Evolutionary conservation across 768 basidiomycete genomes (phyloP).

Genomic region (Punctularia strigosozonata): DNA sequence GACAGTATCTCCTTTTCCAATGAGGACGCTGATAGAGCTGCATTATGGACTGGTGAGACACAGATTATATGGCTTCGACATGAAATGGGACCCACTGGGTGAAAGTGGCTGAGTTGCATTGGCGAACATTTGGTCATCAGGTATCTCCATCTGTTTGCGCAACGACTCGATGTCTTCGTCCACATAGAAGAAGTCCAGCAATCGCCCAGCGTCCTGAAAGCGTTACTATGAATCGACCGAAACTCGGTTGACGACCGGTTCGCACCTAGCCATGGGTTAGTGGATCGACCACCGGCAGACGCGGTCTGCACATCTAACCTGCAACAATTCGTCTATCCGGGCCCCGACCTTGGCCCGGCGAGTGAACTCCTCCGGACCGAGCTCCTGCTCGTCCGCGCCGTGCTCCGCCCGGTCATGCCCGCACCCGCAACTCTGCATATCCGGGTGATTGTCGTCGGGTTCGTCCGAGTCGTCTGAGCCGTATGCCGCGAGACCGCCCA

Average conservation of each 20-base stretch:
- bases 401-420: constrained; percentile 56
- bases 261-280: constrained; percentile 1
- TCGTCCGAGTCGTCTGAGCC: constrained; percentile 67
- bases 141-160: constrained; percentile 56
- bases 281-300: neutral
- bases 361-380: constrained; percentile 54
- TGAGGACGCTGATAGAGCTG: constrained; percentile 13
- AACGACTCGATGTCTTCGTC: constrained; percentile 61
- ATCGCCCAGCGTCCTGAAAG: constrained; percentile 55
- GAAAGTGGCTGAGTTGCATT: constrained; percentile 33
- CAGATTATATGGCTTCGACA: neutral
- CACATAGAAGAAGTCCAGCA: constrained; percentile 71
- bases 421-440: constrained; percentile 42
- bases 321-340: constrained; percentile 69
- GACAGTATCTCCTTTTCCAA: constrained; percentile 18
- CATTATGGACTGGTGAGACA: neutral
- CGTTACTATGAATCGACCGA: constrained; percentile 1
- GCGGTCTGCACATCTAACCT: constrained; percentile 36
- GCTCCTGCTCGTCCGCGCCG: constrained; percentile 45
- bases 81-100: constrained; percentile 31
- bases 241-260: neutral
- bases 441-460: constrained; percentile 36
- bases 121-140: constrained; percentile 37
- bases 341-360: constrained; percentile 66
- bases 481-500: constrained; percentile 49